Evolutionary conservation across 441 rosid species (phyloP).

Genomic region (Melastoma candidum): DNA sequence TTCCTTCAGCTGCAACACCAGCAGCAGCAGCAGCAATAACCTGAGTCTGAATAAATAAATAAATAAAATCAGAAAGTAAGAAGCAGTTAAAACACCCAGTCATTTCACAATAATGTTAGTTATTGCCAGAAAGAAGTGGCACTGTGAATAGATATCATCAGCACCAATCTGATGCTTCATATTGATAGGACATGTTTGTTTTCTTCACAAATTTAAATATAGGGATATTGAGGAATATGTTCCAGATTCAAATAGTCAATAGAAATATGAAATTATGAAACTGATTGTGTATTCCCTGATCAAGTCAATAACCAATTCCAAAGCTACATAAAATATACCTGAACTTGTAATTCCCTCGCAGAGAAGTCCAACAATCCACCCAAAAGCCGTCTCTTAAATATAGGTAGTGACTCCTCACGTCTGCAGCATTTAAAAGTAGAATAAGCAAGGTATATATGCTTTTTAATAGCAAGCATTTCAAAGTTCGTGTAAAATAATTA

Average conservation of each 20-base stretch:
- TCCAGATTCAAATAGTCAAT: too few relatives aligned
- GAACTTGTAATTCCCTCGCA: constrained; percentile 97
- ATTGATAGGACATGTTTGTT: too few relatives aligned
- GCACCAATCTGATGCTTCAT: too few relatives aligned
- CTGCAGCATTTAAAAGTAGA: constrained; percentile 25
- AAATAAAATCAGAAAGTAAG: constrained; percentile 20
- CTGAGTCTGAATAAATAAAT: constrained; percentile 75
- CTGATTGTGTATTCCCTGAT: neutral
- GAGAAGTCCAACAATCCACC: constrained; percentile 96
- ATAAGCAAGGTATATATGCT: too few relatives aligned
- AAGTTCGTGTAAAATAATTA: too few relatives aligned
- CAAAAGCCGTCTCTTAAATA: constrained; percentile 96
- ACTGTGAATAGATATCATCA: too few relatives aligned
- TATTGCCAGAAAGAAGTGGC: too few relatives aligned
- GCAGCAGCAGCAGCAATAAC: constrained; percentile 99
- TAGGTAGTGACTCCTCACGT: constrained; percentile 95
- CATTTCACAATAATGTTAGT: too few relatives aligned
- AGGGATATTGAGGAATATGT: too few relatives aligned
- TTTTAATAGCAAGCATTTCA: too few relatives aligned
- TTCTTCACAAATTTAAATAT: too few relatives aligned
- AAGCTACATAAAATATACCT: constrained; percentile 39
- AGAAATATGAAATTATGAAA: too few relatives aligned
- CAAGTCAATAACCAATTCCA: neutral
- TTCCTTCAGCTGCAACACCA: constrained; percentile 99
- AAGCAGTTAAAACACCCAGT: neutral